These are phyloP conservation scores for Aspergillus calidoustus DNA, from an alignment of 2,329 filamentous ascomycete genomes.

Conservation along the genomic window DNA sequence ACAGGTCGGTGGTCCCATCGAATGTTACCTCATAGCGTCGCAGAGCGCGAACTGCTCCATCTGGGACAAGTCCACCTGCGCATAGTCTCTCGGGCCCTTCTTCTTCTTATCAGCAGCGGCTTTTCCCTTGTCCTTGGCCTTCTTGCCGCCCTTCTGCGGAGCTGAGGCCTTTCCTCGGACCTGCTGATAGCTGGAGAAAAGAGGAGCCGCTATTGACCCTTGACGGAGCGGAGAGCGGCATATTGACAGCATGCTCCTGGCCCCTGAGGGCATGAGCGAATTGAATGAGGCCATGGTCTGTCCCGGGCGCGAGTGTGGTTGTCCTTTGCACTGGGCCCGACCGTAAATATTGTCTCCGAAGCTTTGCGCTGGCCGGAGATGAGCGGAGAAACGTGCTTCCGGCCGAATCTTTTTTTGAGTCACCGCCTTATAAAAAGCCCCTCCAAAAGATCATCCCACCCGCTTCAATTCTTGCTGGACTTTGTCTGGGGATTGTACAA, in stretches of 20 bases:
- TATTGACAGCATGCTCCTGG: constrained; percentile 40
- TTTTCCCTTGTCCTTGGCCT: constrained; percentile 54
- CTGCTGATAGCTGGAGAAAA: constrained; percentile 40
- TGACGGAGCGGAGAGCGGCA: constrained; percentile 37
- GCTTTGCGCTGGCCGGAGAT: constrained; percentile 26
- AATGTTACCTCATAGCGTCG: constrained; percentile 79
- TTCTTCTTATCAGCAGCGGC: constrained; percentile 66
- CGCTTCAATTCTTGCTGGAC: not conserved
- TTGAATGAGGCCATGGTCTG: constrained; percentile 41
- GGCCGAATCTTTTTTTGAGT: constrained; percentile 21
- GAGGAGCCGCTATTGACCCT: constrained; percentile 34
- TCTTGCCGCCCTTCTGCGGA: constrained; percentile 36
- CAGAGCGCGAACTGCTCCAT: constrained; percentile 78
- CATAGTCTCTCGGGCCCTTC: constrained; percentile 70
- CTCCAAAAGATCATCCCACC: constrained; percentile 24
- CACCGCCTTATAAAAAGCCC: constrained; percentile 16
- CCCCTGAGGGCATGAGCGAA: constrained; percentile 39
- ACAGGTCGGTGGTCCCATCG: constrained; percentile 15
- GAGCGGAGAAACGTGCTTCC: constrained; percentile 39
- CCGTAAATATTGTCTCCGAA: constrained; percentile 36
- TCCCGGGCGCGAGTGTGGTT: not conserved
- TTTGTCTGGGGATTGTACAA: constrained; percentile 21
- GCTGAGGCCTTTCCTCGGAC: constrained; percentile 37
- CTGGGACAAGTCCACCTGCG: constrained; percentile 65
- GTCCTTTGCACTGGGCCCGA: not conserved